Evolutionary conservation across 2,329 filamentous ascomycete genomes (phyloP), one percentile per base, ranked within the genome.

Genomic region (Penicillium sp.): DNA sequence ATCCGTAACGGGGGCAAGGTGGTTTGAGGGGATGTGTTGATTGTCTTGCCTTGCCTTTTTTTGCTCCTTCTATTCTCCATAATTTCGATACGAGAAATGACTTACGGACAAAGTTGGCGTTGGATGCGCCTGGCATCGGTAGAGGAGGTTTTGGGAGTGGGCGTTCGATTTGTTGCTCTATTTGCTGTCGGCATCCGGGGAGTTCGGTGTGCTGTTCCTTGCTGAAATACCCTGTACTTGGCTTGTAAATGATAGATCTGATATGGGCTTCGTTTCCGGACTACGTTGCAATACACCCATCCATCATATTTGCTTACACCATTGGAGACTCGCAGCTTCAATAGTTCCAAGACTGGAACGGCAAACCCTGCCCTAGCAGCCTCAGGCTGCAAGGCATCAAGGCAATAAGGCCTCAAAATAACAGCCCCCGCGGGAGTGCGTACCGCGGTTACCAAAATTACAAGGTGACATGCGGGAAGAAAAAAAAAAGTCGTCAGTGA

Each of bases 1-100:
- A 71, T 78, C 41, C 64, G 68, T 7, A 66, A 68, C 50, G 73
- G 73, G 22, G 73, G 74, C 0, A 75, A 67, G 40, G 58, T 74
- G 13, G 60, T 66, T 3, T 70, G 54, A 56, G 6, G 18, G 16
- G 16, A 35, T 4, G 3, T 18, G 13, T 33, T 33, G 16, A 22
- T 18, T 10, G n/a, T 7, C 19, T 16, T 14, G n/a, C 9, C 1
- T 31, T 27, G n/a, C n/a, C 13, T 19, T 10, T 18, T 16, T 27
- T 18, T 4, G 24, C 18, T n/a, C 19, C 14, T 33, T 40, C 18
- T 33, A 11, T 14, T 49, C 31, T 33, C 9, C 33, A 13, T 33
- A 19, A 19, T 19, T 35, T 18, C 9, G 36, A 51, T 6, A 51
- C 6, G 35, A 24, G 14, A 19, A n/a, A 46, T 16, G 40, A 54